phyloP scores from a whole-genome alignment of 2,329 filamentous ascomycete genomes.

The Basipetospora chlamydospora region DNA sequence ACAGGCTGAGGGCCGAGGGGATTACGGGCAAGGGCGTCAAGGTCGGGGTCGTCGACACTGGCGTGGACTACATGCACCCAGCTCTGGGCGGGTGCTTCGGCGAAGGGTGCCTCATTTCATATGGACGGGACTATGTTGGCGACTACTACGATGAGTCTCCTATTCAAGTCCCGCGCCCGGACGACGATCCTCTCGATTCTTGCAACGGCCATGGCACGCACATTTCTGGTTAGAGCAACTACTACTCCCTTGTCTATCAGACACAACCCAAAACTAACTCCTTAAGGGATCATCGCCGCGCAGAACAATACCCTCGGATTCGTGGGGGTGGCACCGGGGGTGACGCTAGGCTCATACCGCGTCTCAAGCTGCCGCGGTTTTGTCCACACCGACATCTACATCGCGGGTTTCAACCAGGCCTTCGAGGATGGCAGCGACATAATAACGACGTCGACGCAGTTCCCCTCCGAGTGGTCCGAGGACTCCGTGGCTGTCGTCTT shows the following conservation, averaged over 20 bases:
- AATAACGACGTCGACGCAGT: slow-evolving; percentile 39
- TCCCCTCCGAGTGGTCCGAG: slow-evolving; percentile 34
- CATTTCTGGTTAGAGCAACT: no score
- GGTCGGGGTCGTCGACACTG: slow-evolving; percentile 38
- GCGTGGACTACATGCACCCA: slow-evolving; percentile 47
- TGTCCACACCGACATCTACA: slow-evolving; percentile 38
- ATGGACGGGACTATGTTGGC: slow-evolving; percentile 44
- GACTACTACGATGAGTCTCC: slow-evolving; percentile 32
- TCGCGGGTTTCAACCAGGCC: slow-evolving; percentile 43
- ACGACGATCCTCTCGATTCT: slow-evolving; percentile 35
- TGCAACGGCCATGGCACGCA: slow-evolving; percentile 47
- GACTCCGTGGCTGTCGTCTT: slow-evolving; percentile 34
- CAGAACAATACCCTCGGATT: slow-evolving; percentile 33
- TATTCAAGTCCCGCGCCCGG: slow-evolving; percentile 17
- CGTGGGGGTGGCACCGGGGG: slow-evolving; percentile 41
- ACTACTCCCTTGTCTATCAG: no score
- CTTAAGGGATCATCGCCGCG: slow-evolving; percentile 47
- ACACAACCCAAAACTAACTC: no score
- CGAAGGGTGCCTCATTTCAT: slow-evolving; percentile 38
- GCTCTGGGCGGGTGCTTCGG: slow-evolving; percentile 52
- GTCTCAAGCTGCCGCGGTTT: slow-evolving; percentile 40
- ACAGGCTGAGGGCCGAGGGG: slow-evolving; percentile 33
- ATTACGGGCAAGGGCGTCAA: slow-evolving; percentile 36
- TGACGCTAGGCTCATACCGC: slow-evolving; percentile 39
- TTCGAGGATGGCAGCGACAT: slow-evolving; percentile 42